Percentiles rank a stretch among this genome's conserved stretches.
Evolutionary conservation across 2,329 filamentous ascomycete genomes (phyloP).

Genomic region (Fusarium annulatum): DNA sequence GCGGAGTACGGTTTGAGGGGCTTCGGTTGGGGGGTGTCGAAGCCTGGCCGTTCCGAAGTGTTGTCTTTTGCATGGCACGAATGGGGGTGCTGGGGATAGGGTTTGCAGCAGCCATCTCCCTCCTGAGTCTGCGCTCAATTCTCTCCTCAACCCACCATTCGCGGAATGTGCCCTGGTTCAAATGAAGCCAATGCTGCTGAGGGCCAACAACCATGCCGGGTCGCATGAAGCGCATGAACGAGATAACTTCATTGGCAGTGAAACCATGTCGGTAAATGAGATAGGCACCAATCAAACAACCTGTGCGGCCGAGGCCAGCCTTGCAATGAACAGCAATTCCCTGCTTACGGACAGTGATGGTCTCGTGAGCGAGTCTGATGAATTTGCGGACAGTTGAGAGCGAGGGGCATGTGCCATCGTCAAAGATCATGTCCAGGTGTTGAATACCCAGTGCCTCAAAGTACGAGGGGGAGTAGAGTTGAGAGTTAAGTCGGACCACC

Average conservation of each 20-base stretch:
- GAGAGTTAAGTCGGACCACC: slow-evolving; percentile 94
- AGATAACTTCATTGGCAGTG: slow-evolving; percentile 96
- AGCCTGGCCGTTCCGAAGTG: slow-evolving; percentile 72
- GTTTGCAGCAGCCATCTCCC: slow-evolving; percentile 65
- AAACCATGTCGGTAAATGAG: slow-evolving; percentile 97
- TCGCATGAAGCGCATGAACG: slow-evolving; percentile 99
- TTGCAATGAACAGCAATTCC: slow-evolving; percentile 99
- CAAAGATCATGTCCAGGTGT: slow-evolving; percentile 99
- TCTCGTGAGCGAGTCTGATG: slow-evolving; percentile 93
- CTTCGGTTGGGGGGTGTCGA: slow-evolving; percentile 87
- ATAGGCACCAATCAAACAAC: slow-evolving; percentile 96
- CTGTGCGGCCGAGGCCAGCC: slow-evolving; percentile 92
- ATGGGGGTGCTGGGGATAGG: slow-evolving; percentile 68
- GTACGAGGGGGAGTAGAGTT: slow-evolving; percentile 95
- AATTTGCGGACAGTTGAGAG: slow-evolving; percentile 92
- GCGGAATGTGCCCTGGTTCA: slow-evolving; percentile 97
- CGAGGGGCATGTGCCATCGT: slow-evolving; percentile 95
- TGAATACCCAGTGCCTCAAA: slow-evolving; percentile 95
- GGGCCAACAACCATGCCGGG: slow-evolving; percentile 99
- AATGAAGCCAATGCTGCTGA: slow-evolving; percentile 98
- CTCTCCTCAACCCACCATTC: slow-evolving; percentile 98
- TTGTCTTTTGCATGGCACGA: slow-evolving; percentile 70
- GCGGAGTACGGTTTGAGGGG: slow-evolving; percentile 79
- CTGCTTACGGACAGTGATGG: slow-evolving; percentile 90
- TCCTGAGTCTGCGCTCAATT: slow-evolving; percentile 73